Base-by-base conservation (phyloP, 2,329 filamentous ascomycete species). In the Epichloe sibirici region DNA sequence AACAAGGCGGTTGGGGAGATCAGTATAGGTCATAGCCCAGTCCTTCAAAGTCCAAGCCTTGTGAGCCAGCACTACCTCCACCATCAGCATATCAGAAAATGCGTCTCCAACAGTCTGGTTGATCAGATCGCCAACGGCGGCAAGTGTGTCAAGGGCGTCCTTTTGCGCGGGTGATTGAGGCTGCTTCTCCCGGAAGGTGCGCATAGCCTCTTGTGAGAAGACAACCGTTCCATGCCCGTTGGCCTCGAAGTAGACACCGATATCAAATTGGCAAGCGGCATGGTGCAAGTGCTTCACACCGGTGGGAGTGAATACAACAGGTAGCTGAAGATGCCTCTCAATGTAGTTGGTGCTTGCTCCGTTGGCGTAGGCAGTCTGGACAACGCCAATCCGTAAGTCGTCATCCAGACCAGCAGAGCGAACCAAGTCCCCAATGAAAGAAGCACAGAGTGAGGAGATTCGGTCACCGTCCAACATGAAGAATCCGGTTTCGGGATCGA, bases 101-200 rank as follows among this genome's bases (percentile, higher is more conserved):
- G 93, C 93, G 66, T 98, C 93, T 51, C 93, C 93, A 46, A 97
- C 91, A 1, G 93, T 93, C 74, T 98, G 93, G 76, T 98, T 98
- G 75, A 98, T 95, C 57, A 98, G 79, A 61, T 96, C 88, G 49
- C 85, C 85, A 51, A 95, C 78, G 11, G 89, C 90, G 51, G 81
- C 78, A 1, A 98, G 83, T 8, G 85, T 90, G 52, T 95, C 87
- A 13, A 97, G 79, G 2, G 91, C 88, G 61, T 89, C 86, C 66
- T 91, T 87, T 69, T 97, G 90, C 6, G 88, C 91, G 0, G 93
- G 91, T 0, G 89, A 95, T 68, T 94, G 85, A 5, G 93, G 90
- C 65, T 89, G 79, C 55, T 86, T 85, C 61, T 81, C 85, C 59
- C 77, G 78, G 71, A 98, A 94, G 48, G 81, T 78, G 60, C 85